Evolutionary conservation across 73 alveolate species (phyloP).

Genomic region (Tetrahymena elliotti): DNA sequence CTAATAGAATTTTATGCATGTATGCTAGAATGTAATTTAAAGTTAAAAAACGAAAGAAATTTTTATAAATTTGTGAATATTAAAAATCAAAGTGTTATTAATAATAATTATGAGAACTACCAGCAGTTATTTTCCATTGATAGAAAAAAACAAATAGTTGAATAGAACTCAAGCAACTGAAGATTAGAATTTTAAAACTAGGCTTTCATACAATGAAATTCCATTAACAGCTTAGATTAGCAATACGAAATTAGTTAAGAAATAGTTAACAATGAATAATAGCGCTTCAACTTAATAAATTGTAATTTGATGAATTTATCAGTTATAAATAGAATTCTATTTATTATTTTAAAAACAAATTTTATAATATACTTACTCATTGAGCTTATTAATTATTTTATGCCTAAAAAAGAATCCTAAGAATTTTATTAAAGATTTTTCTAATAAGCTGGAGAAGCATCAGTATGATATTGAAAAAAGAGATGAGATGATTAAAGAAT

Average conservation of each 20-base stretch:
- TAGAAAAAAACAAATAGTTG: not conserved
- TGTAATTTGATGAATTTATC: not conserved
- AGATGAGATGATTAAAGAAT: not conserved
- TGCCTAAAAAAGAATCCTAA: not conserved
- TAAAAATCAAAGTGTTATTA: not conserved
- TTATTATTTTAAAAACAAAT: no score
- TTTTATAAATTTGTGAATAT: not conserved
- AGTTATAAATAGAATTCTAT: not conserved
- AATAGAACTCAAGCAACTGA: not conserved
- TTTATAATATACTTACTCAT: no score
- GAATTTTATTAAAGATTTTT: not conserved
- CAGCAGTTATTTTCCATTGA: not conserved
- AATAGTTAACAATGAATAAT: not conserved
- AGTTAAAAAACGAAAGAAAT: not conserved
- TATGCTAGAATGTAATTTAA: not conserved
- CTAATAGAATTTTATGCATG: not conserved
- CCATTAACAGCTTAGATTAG: not conserved
- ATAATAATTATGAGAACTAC: not conserved
- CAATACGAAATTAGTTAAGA: not conserved
- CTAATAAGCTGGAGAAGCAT: not conserved
- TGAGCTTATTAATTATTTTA: not conserved
- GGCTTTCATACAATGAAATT: not conserved
- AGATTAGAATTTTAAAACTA: not conserved
- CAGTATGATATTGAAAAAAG: not conserved
- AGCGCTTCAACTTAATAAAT: not conserved